These are phyloP conservation scores for Maudiozyma pseudohumilis DNA, from an alignment of 805 yeast genomes.

Conservation along the genomic window DNA sequence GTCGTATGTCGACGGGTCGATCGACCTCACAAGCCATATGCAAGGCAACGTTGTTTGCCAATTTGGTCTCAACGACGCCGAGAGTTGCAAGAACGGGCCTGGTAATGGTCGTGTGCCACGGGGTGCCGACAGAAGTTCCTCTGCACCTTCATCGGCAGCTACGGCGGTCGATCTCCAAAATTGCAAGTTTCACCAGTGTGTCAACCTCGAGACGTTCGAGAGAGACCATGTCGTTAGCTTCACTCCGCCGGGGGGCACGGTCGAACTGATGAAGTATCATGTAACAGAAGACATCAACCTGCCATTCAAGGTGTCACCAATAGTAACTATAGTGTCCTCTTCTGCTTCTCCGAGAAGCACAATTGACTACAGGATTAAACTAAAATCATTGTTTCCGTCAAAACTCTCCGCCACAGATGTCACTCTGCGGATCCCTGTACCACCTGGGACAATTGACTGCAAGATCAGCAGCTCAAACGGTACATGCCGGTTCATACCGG, in stretches of 20 bases:
- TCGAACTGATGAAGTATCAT: constrained; percentile 72
- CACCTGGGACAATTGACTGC: constrained; percentile 46
- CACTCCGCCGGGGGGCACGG: constrained; percentile 71
- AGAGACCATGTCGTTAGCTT: constrained; percentile 55
- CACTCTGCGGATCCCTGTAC: constrained; percentile 56
- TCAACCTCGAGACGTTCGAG: constrained; percentile 60
- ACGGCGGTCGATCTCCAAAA: constrained; percentile 56
- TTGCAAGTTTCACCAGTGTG: constrained; percentile 82
- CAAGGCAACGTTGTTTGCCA: constrained; percentile 79
- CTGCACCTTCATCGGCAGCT: constrained; percentile 17
- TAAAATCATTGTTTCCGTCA: constrained; percentile 52
- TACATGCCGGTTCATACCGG: constrained; percentile 56
- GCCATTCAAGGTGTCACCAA: constrained; percentile 62
- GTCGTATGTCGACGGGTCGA: constrained; percentile 67
- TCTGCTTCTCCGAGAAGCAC: constrained; percentile 31
- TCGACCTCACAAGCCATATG: constrained; percentile 59
- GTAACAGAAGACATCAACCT: constrained; percentile 47
- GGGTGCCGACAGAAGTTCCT: constrained; percentile 12
- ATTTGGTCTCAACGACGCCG: constrained; percentile 61
- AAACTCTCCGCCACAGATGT: constrained; percentile 58
- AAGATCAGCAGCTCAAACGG: constrained; percentile 45
- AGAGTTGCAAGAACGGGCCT: constrained; percentile 13
- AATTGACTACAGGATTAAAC: constrained; percentile 47
- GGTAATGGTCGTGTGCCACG: neutral
- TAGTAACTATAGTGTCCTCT: constrained; percentile 35